Conservation (phyloP, 495 filamentous ascomycete species). For the Aspergillus campestris region DNA sequence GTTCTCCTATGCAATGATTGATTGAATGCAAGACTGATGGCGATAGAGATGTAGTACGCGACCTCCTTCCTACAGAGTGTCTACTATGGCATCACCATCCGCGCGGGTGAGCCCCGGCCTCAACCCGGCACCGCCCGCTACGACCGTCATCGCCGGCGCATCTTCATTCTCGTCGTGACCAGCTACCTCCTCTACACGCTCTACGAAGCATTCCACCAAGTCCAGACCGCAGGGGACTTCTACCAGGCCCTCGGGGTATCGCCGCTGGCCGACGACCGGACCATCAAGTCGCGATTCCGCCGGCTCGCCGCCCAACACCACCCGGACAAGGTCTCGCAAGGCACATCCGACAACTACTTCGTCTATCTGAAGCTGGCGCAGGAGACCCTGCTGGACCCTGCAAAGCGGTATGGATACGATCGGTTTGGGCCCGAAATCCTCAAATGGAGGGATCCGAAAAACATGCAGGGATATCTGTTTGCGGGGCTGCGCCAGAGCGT, state of each 20-base stretch:
- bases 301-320: slow-evolving; percentile 78
- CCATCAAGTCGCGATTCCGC: slow-evolving; percentile 77
- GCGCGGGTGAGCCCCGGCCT: slow-evolving; percentile 79
- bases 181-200: slow-evolving; percentile 87
- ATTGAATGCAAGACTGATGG: neutral
- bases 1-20: neutral
- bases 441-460: slow-evolving; percentile 58
- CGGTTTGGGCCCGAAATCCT: slow-evolving; percentile 76
- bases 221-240: slow-evolving; percentile 63
- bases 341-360: slow-evolving; percentile 53
- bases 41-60: slow-evolving; percentile 48
- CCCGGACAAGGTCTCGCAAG: slow-evolving; percentile 66
- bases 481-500: slow-evolving; percentile 50
- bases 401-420: slow-evolving; percentile 84
- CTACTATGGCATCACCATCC: slow-evolving; percentile 85
- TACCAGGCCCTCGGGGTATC: slow-evolving; percentile 67
- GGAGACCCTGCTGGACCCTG: slow-evolving; percentile 73
- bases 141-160: slow-evolving; percentile 63
- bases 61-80: slow-evolving; percentile 70
- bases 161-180: slow-evolving; percentile 72
- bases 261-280: slow-evolving; percentile 58
- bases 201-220: slow-evolving; percentile 80
- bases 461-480: slow-evolving; percentile 64
- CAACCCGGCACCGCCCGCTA: slow-evolving; percentile 61
- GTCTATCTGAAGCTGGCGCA: slow-evolving; percentile 74